Percentiles rank a stretch among this genome's conserved stretches.
Conservation (phyloP, 2,329 filamentous ascomycete genomes). For the Dothistroma septosporum region DNA sequence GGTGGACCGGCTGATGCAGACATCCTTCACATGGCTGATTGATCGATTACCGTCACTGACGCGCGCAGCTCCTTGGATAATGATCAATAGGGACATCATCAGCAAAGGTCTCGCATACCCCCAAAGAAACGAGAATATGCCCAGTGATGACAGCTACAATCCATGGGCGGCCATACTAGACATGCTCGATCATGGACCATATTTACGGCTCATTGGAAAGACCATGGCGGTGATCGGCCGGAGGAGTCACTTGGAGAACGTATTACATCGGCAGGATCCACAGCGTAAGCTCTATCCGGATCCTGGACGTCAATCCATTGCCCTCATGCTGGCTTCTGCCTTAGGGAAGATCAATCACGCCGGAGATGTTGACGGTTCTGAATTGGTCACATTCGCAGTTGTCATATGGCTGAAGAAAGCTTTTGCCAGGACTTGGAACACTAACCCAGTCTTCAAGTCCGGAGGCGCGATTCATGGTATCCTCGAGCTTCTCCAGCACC, state of each 20-base stretch:
- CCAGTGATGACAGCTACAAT: conserved; percentile 15
- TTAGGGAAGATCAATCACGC: neutral
- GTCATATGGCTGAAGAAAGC: conserved; percentile 21
- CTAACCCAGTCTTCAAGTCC: conserved; percentile 2
- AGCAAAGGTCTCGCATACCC: conserved; percentile 20
- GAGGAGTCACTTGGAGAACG: neutral
- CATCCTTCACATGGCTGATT: conserved; percentile 11
- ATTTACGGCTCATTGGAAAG: conserved; percentile 11
- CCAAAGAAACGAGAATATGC: conserved; percentile 11
- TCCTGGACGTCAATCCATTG: neutral
- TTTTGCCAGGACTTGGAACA: conserved; percentile 17
- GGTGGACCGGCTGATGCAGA: conserved; percentile 5
- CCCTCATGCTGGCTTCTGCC: neutral
- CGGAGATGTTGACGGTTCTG: neutral
- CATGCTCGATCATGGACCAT: conserved; percentile 12
- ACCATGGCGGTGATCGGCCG: conserved; percentile 8
- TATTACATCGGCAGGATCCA: neutral
- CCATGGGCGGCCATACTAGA: conserved; percentile 19
- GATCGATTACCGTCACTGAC: conserved; percentile 4
- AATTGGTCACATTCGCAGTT: conserved; percentile 1
- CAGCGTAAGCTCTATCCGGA: neutral
- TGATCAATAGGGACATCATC: conserved; percentile 18
- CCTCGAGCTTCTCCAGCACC: conserved; percentile 11
- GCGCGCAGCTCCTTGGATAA: conserved; percentile 12
- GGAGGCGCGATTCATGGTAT: conserved; percentile 10